Evolutionary conservation across 306 rosid genomes (phyloP), one percentile per base, ranked within the genome.

Genomic region (Dryas drummondii): DNA sequence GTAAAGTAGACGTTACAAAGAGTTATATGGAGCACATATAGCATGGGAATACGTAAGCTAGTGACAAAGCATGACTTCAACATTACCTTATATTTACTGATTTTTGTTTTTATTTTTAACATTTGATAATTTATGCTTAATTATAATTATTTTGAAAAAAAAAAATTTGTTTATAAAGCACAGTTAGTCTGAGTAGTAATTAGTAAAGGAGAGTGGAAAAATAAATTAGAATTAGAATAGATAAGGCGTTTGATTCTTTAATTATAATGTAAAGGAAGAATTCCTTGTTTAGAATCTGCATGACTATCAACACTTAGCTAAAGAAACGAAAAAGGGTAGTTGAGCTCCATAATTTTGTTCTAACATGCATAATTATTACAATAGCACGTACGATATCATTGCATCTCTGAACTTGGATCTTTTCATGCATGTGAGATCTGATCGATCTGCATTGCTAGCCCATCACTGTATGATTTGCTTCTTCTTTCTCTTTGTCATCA

Each of bases 21-120:
- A 86, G 86, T 83, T 83, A 45, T 80, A 84, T 77, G 74, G 54
- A 64, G 66, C 44, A 67, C 51, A 57, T 56, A 22, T 22, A 22
- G 22, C 73, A 81, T 81, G 82, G 79, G 66, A 71, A 76, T 55
- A 83, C 93, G 94, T 88, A 87, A 84, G 83, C 82, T 71, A 68
- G 75, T 89, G 82, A 87, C 92, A 77, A 86, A 87, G 88, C 97
- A 85, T 91, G 96, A 93, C 94, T 74, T 91, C 97, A 93, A 41
- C 56, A 57, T 61, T 66, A 71, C 75, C 63, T 70, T 42, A 26
- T 73, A 52, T 59, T 16, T 50, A 16, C 14, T 42, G 5, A 16
- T n/a, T 12, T 79, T 42, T 26, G 10, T n/a, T 62, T 41, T 45
- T 9, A 14, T 3, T 10, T 32, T 9, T 15, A 3, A 17, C 7